These are phyloP conservation scores for Pleurotus salmoneostramineus DNA, from an alignment of 768 basidiomycete species.

Conservation along the genomic window DNA sequence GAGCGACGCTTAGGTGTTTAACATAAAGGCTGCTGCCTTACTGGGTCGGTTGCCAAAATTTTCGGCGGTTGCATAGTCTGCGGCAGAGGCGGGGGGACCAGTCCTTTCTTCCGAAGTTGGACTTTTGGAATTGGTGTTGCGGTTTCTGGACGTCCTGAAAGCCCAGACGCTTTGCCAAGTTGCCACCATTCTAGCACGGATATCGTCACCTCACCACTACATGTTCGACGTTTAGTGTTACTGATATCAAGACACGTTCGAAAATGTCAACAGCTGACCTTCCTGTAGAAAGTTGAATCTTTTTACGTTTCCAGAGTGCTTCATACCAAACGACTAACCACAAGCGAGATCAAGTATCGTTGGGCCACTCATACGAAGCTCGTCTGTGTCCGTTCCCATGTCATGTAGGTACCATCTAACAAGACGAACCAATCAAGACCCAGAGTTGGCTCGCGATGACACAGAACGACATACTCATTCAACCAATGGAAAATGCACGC, in stretches of 20 bases:
- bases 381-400: constrained; percentile 11
- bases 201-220: constrained; percentile 62
- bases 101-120: constrained; percentile 6
- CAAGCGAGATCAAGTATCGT: constrained; percentile 58
- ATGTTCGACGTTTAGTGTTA: neutral
- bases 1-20: neutral
- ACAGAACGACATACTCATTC: constrained; percentile 31
- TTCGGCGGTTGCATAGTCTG: too few relatives aligned
- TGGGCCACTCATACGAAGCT: constrained; percentile 15
- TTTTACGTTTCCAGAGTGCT: constrained; percentile 24
- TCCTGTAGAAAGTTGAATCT: neutral
- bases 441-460: neutral
- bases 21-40: constrained; percentile 20
- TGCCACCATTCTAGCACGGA: constrained; percentile 62
- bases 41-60: constrained; percentile 38
- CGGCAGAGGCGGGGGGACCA: constrained; percentile 2
- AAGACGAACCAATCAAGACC: constrained; percentile 3
- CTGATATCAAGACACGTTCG: neutral
- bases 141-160: constrained; percentile 7
- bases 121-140: constrained; percentile 12
- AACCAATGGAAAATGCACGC: constrained; percentile 51
- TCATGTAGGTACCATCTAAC: constrained; percentile 36
- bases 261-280: constrained; percentile 7
- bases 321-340: constrained; percentile 31
- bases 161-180: constrained; percentile 23